phyloP scores from a whole-genome alignment of 1,139 yeast species.

The Lodderomyces orthopsilosis region DNA sequence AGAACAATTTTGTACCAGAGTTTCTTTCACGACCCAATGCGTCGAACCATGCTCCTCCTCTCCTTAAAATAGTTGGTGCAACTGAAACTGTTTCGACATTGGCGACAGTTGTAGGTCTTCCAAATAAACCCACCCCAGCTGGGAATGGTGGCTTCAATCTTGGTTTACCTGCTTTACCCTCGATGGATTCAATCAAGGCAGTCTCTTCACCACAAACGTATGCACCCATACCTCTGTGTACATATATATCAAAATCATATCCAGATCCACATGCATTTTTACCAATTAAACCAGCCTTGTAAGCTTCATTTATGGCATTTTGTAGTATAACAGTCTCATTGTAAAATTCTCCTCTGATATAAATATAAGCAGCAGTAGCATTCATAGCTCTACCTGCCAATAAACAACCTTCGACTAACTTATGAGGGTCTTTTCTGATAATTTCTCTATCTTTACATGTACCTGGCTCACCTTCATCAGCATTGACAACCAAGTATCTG shows the following conservation, averaged over 20 bases:
- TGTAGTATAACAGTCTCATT: slow-evolving; percentile 72
- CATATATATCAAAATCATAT: slow-evolving; percentile 73
- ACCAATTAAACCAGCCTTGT: slow-evolving; percentile 74
- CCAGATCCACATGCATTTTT: slow-evolving; percentile 86
- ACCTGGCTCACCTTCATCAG: slow-evolving; percentile 94
- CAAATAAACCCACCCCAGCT: slow-evolving; percentile 87
- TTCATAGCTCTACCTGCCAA: slow-evolving; percentile 89
- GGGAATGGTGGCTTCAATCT: slow-evolving; percentile 93
- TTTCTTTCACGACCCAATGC: slow-evolving; percentile 82
- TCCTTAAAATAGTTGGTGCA: slow-evolving; percentile 81
- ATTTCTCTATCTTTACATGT: slow-evolving; percentile 90
- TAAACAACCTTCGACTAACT: slow-evolving; percentile 83
- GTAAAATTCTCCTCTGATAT: slow-evolving; percentile 86
- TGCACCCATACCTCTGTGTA: slow-evolving; percentile 92
- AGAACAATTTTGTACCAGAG: slow-evolving; percentile 75
- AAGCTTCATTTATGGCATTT: slow-evolving; percentile 81
- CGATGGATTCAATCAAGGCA: slow-evolving; percentile 79
- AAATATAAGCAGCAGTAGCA: slow-evolving; percentile 88
- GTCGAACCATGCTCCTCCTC: slow-evolving; percentile 87
- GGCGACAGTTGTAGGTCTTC: slow-evolving; percentile 86
- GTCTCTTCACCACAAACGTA: slow-evolving; percentile 91
- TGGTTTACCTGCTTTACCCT: slow-evolving; percentile 91
- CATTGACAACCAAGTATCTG: slow-evolving; percentile 81
- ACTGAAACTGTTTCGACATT: slow-evolving; percentile 89
- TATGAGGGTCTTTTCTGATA: slow-evolving; percentile 86